phyloP scores from a whole-genome alignment of 345 rosid species.

The Durio zibethinus region DNA sequence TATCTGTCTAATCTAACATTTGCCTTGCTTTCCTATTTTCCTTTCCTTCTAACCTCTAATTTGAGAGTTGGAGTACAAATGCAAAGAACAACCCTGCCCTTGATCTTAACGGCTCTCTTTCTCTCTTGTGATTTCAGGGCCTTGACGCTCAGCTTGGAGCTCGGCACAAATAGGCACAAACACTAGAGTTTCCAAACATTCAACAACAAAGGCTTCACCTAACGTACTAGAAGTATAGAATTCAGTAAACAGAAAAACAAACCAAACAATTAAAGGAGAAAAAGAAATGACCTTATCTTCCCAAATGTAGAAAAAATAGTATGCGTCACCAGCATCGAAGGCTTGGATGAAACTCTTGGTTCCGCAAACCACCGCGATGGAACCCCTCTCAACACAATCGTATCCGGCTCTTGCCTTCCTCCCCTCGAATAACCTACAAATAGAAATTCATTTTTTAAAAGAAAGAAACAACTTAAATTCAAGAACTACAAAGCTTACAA shows the following conservation, averaged over 20 bases:
- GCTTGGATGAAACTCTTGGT: slow-evolving; percentile 91
- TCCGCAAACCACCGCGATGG: slow-evolving; percentile 97
- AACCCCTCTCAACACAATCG: slow-evolving; percentile 64
- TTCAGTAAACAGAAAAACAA: slow-evolving; percentile 1
- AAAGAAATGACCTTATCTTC: slow-evolving; percentile 57
- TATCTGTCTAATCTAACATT: too few relatives aligned
- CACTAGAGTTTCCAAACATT: not conserved
- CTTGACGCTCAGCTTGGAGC: too few relatives aligned
- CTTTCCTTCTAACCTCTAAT: too few relatives aligned
- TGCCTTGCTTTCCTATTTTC: too few relatives aligned
- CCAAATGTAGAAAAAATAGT: slow-evolving; percentile 82
- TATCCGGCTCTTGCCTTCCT: slow-evolving; percentile 67
- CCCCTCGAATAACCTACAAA: slow-evolving; percentile 56
- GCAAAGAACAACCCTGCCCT: too few relatives aligned
- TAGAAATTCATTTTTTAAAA: not conserved
- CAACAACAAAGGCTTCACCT: not conserved
- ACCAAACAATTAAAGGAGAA: not conserved
- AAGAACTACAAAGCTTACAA: not conserved
- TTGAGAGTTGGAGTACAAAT: too few relatives aligned
- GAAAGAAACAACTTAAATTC: not conserved
- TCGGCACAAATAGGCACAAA: not conserved
- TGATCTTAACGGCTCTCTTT: too few relatives aligned
- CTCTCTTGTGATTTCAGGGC: too few relatives aligned
- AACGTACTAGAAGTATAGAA: not conserved
- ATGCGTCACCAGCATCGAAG: slow-evolving; percentile 87